Evolutionary conservation across 495 filamentous ascomycete genomes (phyloP), one percentile per base, ranked within the genome.

Genomic region (Penicillium turbatum): DNA sequence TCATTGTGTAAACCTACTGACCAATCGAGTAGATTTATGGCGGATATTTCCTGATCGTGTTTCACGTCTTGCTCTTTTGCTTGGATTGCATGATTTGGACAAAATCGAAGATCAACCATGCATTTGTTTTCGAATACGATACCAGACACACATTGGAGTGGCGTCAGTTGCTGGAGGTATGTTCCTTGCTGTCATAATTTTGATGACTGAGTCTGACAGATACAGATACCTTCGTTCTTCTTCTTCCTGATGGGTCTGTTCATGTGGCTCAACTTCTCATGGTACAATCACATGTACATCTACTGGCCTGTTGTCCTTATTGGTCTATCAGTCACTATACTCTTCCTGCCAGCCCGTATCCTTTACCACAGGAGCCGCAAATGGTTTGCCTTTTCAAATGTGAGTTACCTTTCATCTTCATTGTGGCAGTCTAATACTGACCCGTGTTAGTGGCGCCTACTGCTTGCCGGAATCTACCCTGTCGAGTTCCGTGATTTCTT

Each of bases 401-500:
- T 92, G 69, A 74, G 87, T 74, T 19, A 36, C 13, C 3, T 8
- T 17, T 30, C n/a, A 40, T 6, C n/a, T 27, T 29, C 10, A 19
- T 8, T 16, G 12, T 12, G 6, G 2, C 26, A 13, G 8, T 36
- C n/a, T 15, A 19, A 26, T n/a, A 15, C 66, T 78, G 24, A 76
- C 55, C 4, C 26, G 15, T 37, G 13, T n/a, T 50, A 96, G 90
- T 95, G 85, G 76, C 86, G 93, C 54, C 72, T 97, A 24, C 72
- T 95, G 41, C 77, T 90, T 17, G 87, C 93, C 15, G 93, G 93
- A 12, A 60, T 93, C 10, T 96, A 91, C 67, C 90, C 88, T 9
- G 93, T 98, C 16, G 93, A 97, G 66, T 98, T 97, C 64, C 83
- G 90, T 53, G 93, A 98, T 66, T 97, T 98, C 73, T 98, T 96